These are phyloP conservation scores for Aphanomyces cochlioides DNA, from an alignment of 352 stramenopile genomes.

Conservation along the genomic window DNA sequence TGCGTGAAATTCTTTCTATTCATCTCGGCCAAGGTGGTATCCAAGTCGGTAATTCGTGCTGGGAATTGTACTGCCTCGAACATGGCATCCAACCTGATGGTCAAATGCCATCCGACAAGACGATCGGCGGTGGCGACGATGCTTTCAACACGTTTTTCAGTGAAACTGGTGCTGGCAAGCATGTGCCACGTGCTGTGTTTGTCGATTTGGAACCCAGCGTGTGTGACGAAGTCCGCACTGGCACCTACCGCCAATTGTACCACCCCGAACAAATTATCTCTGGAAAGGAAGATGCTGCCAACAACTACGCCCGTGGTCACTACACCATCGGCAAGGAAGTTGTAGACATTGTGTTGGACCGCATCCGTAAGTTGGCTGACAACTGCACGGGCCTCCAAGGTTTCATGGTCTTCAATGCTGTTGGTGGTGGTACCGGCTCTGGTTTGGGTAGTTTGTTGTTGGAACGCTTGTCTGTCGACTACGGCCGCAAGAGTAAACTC, in stretches of 20 bases:
- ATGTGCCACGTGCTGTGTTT: conserved; percentile 72
- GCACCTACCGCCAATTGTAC: conserved; percentile 94
- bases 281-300: conserved; percentile 93
- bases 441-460: conserved; percentile 96
- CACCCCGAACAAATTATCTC: conserved; percentile 96
- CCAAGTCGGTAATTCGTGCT: too few relatives aligned
- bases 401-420: conserved; percentile 97
- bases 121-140: too few relatives aligned
- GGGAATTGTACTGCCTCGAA: too few relatives aligned
- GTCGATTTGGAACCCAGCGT: conserved; percentile 93
- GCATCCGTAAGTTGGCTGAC: conserved; percentile 96
- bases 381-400: conserved; percentile 96
- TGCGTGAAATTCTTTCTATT: too few relatives aligned
- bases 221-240: conserved; percentile 60
- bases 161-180: too few relatives aligned
- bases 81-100: too few relatives aligned
- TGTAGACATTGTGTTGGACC: conserved; percentile 96
- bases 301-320: conserved; percentile 88
- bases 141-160: too few relatives aligned
- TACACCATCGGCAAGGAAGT: conserved; percentile 94
- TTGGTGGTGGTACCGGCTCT: conserved; percentile 95
- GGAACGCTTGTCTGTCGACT: conserved; percentile 96
- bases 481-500: conserved; percentile 96
- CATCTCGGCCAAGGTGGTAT: too few relatives aligned
- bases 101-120: too few relatives aligned